Evolutionary conservation across 2,329 filamentous ascomycete genomes (phyloP).

Genomic region (Alternaria sp.): DNA sequence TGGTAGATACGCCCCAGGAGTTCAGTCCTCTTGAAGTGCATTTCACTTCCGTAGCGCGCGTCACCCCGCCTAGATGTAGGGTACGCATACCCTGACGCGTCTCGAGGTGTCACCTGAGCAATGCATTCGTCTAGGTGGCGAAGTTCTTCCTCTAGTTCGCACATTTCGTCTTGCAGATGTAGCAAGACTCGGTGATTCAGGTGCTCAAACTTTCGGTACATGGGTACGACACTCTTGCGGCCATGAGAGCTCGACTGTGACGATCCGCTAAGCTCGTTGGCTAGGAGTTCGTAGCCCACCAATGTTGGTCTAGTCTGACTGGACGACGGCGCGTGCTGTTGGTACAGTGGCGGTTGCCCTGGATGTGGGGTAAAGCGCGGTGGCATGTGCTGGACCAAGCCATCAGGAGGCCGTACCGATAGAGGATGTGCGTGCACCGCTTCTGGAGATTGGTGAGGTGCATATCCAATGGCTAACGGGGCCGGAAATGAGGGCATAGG

Average conservation of each 20-base stretch:
- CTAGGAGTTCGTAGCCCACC: constrained; percentile 52
- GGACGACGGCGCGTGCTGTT: constrained; percentile 32
- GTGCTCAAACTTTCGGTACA: constrained; percentile 84
- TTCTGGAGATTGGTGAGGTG: constrained; percentile 35
- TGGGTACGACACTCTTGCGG: constrained; percentile 57
- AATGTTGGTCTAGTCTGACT: constrained; percentile 42
- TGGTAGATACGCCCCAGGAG: constrained; percentile 69
- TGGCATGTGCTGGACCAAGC: constrained; percentile 25
- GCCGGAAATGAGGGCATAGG: constrained; percentile 35
- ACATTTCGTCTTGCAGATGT: constrained; percentile 84
- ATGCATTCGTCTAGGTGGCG: constrained; percentile 71
- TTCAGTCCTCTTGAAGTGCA: constrained; percentile 68
- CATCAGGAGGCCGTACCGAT: constrained; percentile 30
- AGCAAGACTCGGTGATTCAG: constrained; percentile 84
- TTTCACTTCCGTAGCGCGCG: constrained; percentile 62
- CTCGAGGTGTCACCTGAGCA: constrained; percentile 50
- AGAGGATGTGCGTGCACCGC: constrained; percentile 35
- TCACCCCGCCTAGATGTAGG: constrained; percentile 70
- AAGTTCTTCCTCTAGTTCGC: constrained; percentile 81
- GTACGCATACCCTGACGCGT: constrained; percentile 39
- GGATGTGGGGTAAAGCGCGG: constrained; percentile 34
- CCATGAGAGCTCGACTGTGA: constrained; percentile 27
- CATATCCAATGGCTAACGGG: constrained; percentile 38
- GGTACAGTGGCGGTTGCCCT: constrained; percentile 40
- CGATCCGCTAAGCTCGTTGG: constrained; percentile 46